Conservation (phyloP, 139 green algal genomes). For the Chlamydomonas asymmetrica region DNA sequence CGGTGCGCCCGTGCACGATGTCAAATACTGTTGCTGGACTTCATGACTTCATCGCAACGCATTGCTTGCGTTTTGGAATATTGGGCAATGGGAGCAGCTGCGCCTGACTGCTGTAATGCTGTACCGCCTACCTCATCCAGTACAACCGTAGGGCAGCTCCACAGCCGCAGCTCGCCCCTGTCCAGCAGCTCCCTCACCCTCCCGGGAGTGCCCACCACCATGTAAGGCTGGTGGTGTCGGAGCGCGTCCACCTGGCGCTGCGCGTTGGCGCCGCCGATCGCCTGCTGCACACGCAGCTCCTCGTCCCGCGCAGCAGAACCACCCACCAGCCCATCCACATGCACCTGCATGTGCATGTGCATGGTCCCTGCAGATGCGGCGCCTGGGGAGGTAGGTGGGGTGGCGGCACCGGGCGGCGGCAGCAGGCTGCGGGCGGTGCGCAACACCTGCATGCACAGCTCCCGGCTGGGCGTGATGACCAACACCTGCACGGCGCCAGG, state of each 20-base stretch:
- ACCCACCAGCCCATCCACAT: too few relatives aligned
- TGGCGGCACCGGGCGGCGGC: too few relatives aligned
- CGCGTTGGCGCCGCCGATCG: constrained; percentile 92
- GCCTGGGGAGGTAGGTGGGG: too few relatives aligned
- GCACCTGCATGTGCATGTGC: too few relatives aligned
- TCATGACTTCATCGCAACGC: too few relatives aligned
- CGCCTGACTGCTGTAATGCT: too few relatives aligned
- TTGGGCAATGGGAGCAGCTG: too few relatives aligned
- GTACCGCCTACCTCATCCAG: constrained; percentile 39
- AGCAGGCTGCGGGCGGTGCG: constrained; percentile 74
- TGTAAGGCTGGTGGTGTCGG: constrained; percentile 72
- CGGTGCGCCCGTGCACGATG: too few relatives aligned
- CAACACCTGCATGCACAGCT: constrained; percentile 95
- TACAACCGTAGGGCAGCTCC: constrained; percentile 42
- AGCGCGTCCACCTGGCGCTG: constrained; percentile 80
- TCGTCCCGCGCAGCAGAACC: too few relatives aligned
- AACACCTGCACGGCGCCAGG: constrained; percentile 51
- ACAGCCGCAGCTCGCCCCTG: constrained; percentile 58
- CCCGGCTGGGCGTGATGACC: constrained; percentile 85
- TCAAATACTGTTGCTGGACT: too few relatives aligned
- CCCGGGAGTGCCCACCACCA: constrained; percentile 96
- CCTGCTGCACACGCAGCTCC: constrained; percentile 84
- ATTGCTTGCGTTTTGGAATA: too few relatives aligned
- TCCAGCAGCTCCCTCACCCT: constrained; percentile 83
- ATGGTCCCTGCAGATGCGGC: too few relatives aligned